phyloP scores from a whole-genome alignment of 1,284 basidiomycete species.

The Anthracocystis panici-leucophaei region DNA sequence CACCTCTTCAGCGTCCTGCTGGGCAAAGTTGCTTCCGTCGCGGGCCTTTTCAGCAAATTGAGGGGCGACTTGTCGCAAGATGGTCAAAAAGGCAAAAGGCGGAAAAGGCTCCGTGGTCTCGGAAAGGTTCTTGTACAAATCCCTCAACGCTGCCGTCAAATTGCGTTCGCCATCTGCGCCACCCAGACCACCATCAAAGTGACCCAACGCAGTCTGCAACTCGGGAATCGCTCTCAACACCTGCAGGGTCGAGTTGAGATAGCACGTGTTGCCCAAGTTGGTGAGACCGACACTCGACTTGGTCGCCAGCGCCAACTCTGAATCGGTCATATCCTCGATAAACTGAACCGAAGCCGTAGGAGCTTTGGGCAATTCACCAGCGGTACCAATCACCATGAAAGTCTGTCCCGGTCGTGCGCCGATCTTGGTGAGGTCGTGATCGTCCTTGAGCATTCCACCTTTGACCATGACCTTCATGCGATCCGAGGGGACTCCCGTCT shows the following conservation, averaged over 20 bases:
- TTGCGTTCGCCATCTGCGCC: constrained; percentile 69
- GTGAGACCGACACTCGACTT: constrained; percentile 57
- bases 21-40: constrained; percentile 76
- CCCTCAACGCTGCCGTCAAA: constrained; percentile 76
- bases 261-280: constrained; percentile 84
- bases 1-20: constrained; percentile 97
- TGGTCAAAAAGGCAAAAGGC: constrained; percentile 78
- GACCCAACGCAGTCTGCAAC: constrained; percentile 73
- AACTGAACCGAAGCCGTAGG: constrained; percentile 84
- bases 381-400: constrained; percentile 76
- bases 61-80: constrained; percentile 83
- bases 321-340: constrained; percentile 86
- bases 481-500: constrained; percentile 86
- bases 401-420: constrained; percentile 76
- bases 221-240: constrained; percentile 90
- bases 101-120: constrained; percentile 82
- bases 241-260: constrained; percentile 95
- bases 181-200: constrained; percentile 46
- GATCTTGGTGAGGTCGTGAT: constrained; percentile 85
- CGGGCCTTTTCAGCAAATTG: constrained; percentile 84
- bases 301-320: constrained; percentile 80
- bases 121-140: constrained; percentile 80
- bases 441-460: constrained; percentile 86
- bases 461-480: constrained; percentile 98
- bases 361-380: constrained; percentile 88